Evolutionary conservation across 73 alveolate genomes (phyloP).

Genomic region (Blepharisma stoltei): DNA sequence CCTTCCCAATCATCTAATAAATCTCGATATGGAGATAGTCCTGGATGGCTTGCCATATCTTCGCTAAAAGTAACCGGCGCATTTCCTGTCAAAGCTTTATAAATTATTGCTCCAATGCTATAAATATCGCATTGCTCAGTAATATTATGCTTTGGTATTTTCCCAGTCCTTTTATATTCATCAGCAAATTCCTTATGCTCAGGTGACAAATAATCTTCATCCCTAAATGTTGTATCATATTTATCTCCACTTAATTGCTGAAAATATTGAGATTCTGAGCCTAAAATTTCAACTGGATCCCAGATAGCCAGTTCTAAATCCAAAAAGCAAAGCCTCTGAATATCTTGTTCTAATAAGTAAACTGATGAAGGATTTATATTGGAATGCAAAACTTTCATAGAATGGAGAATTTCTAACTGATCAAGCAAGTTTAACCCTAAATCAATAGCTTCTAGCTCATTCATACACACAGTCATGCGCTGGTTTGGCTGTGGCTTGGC

Average conservation of each 20-base stretch:
- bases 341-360: conserved; percentile 32
- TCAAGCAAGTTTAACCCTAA: conserved; percentile 39
- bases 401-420: conserved; percentile 54
- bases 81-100: conserved; percentile 45
- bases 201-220: conserved; percentile 53
- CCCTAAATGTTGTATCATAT: conserved; percentile 49
- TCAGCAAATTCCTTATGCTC: conserved; percentile 54
- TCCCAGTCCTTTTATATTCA: conserved; percentile 41
- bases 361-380: conserved; percentile 51
- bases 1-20: conserved; percentile 38
- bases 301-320: conserved; percentile 50
- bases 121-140: conserved; percentile 47
- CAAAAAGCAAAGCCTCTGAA: conserved; percentile 42
- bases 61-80: conserved; percentile 37
- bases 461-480: conserved; percentile 21
- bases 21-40: neutral
- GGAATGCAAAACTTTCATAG: conserved; percentile 47
- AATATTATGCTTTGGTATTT: conserved; percentile 28
- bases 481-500: conserved; percentile 26
- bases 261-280: neutral
- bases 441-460: conserved; percentile 50
- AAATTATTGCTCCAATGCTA: conserved; percentile 62
- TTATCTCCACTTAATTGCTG: conserved; percentile 44
- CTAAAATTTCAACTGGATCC: conserved; percentile 47
- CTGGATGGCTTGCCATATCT: conserved; percentile 14